Conservation (phyloP, 1,284 basidiomycete species). For the Tausonia pullulans region DNA sequence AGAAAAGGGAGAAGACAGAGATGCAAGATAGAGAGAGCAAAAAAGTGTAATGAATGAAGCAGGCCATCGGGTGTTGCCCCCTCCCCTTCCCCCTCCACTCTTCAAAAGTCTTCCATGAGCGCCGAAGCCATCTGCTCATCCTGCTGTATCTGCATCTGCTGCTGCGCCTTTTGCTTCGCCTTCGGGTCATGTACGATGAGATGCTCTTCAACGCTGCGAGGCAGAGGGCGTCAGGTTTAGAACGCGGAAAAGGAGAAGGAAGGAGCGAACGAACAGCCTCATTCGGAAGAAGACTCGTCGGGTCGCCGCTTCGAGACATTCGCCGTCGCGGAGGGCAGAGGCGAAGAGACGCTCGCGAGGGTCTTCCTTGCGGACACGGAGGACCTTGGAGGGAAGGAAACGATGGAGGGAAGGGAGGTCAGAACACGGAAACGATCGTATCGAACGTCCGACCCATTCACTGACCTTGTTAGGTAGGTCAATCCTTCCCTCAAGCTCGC, state of each 20-base stretch:
- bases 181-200: constrained; percentile 45
- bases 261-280: constrained; percentile 42
- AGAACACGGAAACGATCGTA: not conserved
- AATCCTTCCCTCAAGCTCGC: constrained; percentile 62
- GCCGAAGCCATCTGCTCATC: not conserved
- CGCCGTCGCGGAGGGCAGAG: constrained; percentile 57
- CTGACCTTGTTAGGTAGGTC: constrained; percentile 65
- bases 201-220: constrained; percentile 54
- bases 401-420: not conserved
- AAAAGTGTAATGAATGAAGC: too few species aligned
- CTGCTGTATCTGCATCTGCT: not conserved
- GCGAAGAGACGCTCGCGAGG: constrained; percentile 60
- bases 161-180: not conserved
- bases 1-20: not conserved
- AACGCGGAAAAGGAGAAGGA: not conserved
- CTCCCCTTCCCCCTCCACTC: not conserved
- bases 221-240: constrained; percentile 12
- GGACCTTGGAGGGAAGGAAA: constrained; percentile 39
- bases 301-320: constrained; percentile 56
- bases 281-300: constrained; percentile 63
- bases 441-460: not conserved
- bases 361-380: constrained; percentile 62
- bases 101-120: not conserved
- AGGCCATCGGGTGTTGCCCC: not conserved
- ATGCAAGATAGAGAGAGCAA: not conserved